These are phyloP conservation scores for Canavalia ensiformis DNA, from an alignment of 306 rosid genomes.

Conservation along the genomic window DNA sequence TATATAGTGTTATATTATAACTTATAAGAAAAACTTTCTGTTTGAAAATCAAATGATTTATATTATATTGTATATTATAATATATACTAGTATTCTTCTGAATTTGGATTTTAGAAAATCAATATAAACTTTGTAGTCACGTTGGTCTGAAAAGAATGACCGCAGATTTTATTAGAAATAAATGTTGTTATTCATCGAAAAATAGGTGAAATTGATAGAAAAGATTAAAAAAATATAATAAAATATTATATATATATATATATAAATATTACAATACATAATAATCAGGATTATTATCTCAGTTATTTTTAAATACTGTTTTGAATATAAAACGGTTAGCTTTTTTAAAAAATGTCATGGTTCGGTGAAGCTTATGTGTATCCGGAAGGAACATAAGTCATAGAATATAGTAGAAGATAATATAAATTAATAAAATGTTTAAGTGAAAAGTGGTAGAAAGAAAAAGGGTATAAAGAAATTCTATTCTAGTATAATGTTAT, in stretches of 20 bases:
- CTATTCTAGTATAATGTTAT: neutral
- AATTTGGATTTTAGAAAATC: neutral
- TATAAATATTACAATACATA: too few relatives aligned
- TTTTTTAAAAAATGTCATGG: conserved; percentile 19
- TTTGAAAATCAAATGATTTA: neutral
- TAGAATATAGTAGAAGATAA: neutral
- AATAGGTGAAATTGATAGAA: too few relatives aligned
- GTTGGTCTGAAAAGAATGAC: conserved; percentile 20
- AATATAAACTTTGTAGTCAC: neutral
- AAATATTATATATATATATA: too few relatives aligned
- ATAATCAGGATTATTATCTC: too few relatives aligned
- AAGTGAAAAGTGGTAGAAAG: conserved; percentile 16
- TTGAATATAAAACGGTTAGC: neutral
- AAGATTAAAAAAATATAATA: too few relatives aligned
- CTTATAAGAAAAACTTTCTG: neutral
- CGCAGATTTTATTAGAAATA: neutral
- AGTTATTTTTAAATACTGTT: neutral
- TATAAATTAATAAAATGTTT: neutral
- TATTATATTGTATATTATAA: neutral
- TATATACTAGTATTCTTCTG: neutral
- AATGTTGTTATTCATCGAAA: too few relatives aligned
- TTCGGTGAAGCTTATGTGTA: conserved; percentile 17
- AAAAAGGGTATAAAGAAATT: conserved; percentile 16
- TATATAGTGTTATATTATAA: neutral
- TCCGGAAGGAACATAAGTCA: neutral